Percentiles rank a stretch among this genome's conserved stretches.
These are phyloP conservation scores for Diaporthe sp. DNA, from an alignment of 2,329 filamentous ascomycete genomes.

Conservation along the genomic window DNA sequence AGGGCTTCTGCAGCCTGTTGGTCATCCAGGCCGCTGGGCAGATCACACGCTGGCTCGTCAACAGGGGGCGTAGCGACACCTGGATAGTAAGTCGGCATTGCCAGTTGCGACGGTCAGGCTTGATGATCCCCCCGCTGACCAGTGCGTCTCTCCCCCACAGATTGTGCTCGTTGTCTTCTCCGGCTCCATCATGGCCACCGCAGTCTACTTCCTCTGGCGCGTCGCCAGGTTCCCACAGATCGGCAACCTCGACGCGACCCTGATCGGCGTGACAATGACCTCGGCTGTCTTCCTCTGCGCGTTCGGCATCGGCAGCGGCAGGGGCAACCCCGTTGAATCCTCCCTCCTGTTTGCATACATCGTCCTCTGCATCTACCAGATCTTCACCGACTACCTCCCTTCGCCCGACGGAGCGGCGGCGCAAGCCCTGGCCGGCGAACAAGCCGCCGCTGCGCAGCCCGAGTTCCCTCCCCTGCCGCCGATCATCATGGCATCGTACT, in stretches of 20 bases:
- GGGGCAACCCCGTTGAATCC: slow-evolving; percentile 95
- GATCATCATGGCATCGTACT: slow-evolving; percentile 98
- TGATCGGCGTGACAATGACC: slow-evolving; percentile 93
- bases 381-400: slow-evolving; percentile 97
- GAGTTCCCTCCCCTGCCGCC: slow-evolving; percentile 97
- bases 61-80: slow-evolving; percentile 90
- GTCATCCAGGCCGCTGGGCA: slow-evolving; percentile 96
- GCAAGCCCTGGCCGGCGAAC: slow-evolving; percentile 61
- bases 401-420: slow-evolving; percentile 69
- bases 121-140: slow-evolving; percentile 48
- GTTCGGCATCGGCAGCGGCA: slow-evolving; percentile 93
- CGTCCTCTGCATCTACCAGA: slow-evolving; percentile 98
- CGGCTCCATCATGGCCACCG: slow-evolving; percentile 91
- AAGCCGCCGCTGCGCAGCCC: slow-evolving; percentile 70
- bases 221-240: slow-evolving; percentile 95
- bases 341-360: slow-evolving; percentile 96
- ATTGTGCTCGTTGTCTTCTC: slow-evolving; percentile 90
- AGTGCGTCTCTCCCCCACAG: slow-evolving; percentile 59
- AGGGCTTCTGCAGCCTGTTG: slow-evolving; percentile 95
- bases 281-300: slow-evolving; percentile 92
- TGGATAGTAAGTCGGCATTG: slow-evolving; percentile 81
- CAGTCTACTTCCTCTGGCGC: slow-evolving; percentile 96
- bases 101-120: slow-evolving; percentile 5
- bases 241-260: slow-evolving; percentile 88
- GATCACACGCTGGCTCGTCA: slow-evolving; percentile 94